phyloP scores from a whole-genome alignment of 208 protist species.

The Trypanosoma vivax region DNA sequence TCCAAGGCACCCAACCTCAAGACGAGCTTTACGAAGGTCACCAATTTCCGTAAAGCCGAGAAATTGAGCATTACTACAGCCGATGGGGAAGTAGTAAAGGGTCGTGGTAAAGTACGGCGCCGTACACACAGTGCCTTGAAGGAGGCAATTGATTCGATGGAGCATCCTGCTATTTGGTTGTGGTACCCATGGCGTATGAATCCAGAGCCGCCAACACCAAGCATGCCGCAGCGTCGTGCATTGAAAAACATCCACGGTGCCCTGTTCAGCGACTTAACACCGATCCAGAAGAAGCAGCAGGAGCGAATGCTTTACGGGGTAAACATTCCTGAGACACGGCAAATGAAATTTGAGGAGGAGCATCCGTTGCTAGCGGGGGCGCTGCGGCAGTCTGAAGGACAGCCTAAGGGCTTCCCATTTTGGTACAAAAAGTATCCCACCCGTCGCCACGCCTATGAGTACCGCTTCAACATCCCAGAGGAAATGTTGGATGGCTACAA shows the following conservation, averaged over 20 bases:
- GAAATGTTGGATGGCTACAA: constrained; percentile 90
- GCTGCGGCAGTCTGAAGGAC: constrained; percentile 62
- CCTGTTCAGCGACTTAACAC: constrained; percentile 70
- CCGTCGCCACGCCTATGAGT: constrained; percentile 84
- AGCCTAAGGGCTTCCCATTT: constrained; percentile 87
- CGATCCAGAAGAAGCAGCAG: constrained; percentile 84
- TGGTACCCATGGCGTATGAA: constrained; percentile 92
- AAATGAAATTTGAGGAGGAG: constrained; percentile 73
- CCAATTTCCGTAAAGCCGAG: constrained; percentile 75
- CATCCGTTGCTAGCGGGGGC: constrained; percentile 80
- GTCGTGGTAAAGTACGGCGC: constrained; percentile 69
- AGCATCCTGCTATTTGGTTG: constrained; percentile 88
- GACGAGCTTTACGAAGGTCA: constrained; percentile 71
- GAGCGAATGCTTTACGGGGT: constrained; percentile 87
- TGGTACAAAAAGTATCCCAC: constrained; percentile 92
- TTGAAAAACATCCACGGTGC: constrained; percentile 89
- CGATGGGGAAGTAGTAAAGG: constrained; percentile 79
- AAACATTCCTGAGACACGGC: constrained; percentile 70
- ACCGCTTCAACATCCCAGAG: constrained; percentile 79
- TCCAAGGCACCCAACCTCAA: constrained; percentile 65
- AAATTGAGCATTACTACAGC: constrained; percentile 63
- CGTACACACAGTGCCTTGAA: constrained; percentile 81
- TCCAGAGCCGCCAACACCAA: constrained; percentile 83
- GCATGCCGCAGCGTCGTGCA: constrained; percentile 80
- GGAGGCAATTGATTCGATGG: constrained; percentile 74